These are phyloP conservation scores for Phoma sp. DNA, from an alignment of 2,329 filamentous ascomycete genomes.

Conservation along the genomic window DNA sequence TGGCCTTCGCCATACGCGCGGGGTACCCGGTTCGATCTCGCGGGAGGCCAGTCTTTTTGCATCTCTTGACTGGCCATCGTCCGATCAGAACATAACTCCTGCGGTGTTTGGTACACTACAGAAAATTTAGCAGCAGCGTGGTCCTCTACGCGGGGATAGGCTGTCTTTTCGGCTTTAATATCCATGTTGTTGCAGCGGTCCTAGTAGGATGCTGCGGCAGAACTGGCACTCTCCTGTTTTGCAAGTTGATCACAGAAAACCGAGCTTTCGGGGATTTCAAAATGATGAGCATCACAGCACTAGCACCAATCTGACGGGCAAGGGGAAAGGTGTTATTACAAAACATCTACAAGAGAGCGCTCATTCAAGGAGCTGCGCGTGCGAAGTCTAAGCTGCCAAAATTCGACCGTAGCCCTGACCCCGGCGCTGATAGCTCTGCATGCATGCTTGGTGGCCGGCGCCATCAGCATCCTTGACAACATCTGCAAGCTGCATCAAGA, in stretches of 20 bases:
- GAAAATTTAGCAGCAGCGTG: no score
- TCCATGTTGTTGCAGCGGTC: no score
- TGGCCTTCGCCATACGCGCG: not conserved
- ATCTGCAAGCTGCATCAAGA: not conserved
- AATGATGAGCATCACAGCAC: no score
- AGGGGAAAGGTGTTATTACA: not conserved
- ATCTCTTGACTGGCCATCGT: no score
- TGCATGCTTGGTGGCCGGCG: not conserved
- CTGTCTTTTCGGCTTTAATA: no score
- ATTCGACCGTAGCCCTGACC: not conserved
- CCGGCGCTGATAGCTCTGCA: not conserved
- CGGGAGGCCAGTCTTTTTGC: not conserved
- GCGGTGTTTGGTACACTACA: no score
- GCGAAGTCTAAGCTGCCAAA: not conserved
- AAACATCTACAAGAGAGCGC: not conserved
- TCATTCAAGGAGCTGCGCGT: not conserved
- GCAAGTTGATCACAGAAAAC: no score
- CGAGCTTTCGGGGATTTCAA: no score
- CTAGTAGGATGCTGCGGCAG: no score
- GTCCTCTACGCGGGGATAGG: no score
- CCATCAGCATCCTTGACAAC: not conserved
- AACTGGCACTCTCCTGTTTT: no score
- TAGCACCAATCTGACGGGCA: not conserved
- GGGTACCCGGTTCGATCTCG: not conserved
- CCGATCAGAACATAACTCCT: no score